These are phyloP conservation scores for Nakaseomyces uthaithaninus DNA, from an alignment of 1,139 yeast genomes.

Conservation along the genomic window DNA sequence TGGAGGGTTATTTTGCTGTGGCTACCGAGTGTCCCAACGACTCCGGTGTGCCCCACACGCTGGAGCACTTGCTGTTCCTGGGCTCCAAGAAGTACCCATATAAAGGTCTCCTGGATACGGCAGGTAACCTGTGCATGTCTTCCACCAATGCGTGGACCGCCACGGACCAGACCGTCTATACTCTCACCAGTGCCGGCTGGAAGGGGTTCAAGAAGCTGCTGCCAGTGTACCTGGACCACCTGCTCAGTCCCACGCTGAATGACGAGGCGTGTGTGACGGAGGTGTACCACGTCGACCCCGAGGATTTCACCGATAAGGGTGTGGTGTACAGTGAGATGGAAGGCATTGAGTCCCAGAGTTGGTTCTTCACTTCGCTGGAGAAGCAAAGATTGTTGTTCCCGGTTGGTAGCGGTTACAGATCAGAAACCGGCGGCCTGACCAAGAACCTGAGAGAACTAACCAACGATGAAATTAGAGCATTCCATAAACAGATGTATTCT, in stretches of 20 bases:
- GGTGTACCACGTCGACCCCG: conserved; percentile 88
- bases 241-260: conserved; percentile 75
- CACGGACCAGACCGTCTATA: conserved; percentile 91
- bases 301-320: conserved; percentile 78
- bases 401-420: conserved; percentile 66
- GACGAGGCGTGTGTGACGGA: conserved; percentile 91
- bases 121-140: conserved; percentile 80
- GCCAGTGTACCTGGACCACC: conserved; percentile 86
- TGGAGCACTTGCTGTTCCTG: conserved; percentile 92
- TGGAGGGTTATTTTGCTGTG: conserved; percentile 87
- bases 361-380: conserved; percentile 57
- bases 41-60: conserved; percentile 90
- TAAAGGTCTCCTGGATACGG: conserved; percentile 80
- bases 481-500: conserved; percentile 64
- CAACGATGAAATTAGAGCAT: conserved; percentile 64
- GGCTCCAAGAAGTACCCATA: conserved; percentile 86
- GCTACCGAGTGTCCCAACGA: conserved; percentile 86
- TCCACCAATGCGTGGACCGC: conserved; percentile 97
- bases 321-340: conserved; percentile 98
- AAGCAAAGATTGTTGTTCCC: conserved; percentile 56
- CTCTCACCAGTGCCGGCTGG: conserved; percentile 92
- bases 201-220: conserved; percentile 77
- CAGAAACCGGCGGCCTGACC: conserved; percentile 92
- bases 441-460: conserved; percentile 65
- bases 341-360: conserved; percentile 77